Evolutionary conservation across 2,329 filamentous ascomycete species (phyloP).

Genomic region (Reticulascus tulasneorum): DNA sequence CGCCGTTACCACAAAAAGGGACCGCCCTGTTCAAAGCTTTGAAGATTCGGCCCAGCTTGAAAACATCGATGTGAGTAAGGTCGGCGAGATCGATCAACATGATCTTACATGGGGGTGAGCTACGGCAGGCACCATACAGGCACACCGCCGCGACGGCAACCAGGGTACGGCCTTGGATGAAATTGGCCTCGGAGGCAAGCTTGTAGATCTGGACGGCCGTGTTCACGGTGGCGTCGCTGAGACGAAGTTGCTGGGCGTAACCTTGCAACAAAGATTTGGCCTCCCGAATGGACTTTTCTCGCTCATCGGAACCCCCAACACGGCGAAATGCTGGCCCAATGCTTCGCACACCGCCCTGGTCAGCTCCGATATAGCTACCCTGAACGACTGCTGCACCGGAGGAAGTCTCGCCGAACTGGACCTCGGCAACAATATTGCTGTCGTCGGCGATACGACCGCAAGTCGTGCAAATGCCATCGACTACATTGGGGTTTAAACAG

Average conservation of each 20-base stretch:
- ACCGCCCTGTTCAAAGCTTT: conserved; percentile 58
- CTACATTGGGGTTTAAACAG: conserved; percentile 58
- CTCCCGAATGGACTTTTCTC: conserved; percentile 58
- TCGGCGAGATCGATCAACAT: conserved; percentile 97
- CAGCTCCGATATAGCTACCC: conserved; percentile 80
- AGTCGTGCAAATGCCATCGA: conserved; percentile 69
- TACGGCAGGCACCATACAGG: conserved; percentile 83
- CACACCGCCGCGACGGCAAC: conserved; percentile 86
- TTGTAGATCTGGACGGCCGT: conserved; percentile 71
- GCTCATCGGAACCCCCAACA: conserved; percentile 53
- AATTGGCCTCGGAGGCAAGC: conserved; percentile 69
- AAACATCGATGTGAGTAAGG: conserved; percentile 78
- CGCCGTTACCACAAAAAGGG: conserved; percentile 26
- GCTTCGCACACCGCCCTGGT: conserved; percentile 74
- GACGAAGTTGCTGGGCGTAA: conserved; percentile 55
- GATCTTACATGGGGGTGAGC: conserved; percentile 72
- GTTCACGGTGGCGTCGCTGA: conserved; percentile 57
- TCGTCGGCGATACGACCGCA: conserved; percentile 85
- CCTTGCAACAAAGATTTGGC: conserved; percentile 57
- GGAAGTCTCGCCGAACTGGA: conserved; percentile 84
- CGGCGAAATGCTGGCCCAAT: conserved; percentile 60
- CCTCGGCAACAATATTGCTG: conserved; percentile 85
- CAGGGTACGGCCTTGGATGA: conserved; percentile 80
- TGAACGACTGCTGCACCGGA: conserved; percentile 86
- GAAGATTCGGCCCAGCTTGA: conserved; percentile 85